Evolutionary conservation across 768 basidiomycete genomes (phyloP), one percentile per base, ranked within the genome.

Genomic region (Calocera viscosa): DNA sequence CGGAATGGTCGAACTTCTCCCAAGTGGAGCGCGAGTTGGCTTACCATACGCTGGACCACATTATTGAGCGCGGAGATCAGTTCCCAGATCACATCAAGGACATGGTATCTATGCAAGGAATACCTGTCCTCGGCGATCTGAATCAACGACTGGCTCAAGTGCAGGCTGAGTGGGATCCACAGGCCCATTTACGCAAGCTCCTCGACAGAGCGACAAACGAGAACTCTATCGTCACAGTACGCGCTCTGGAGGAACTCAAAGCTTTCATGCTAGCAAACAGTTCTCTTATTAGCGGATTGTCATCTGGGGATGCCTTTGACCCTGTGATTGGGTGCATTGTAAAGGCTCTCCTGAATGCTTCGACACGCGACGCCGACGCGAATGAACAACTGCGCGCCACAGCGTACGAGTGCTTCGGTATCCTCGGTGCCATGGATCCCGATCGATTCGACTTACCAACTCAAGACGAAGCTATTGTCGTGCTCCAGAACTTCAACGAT

Each of bases 401-500:
- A 22, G 88, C 92, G 0, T 94, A 88, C 72, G 91, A 96, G 73
- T 96, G 91, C 73, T 85, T 98, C 66, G 93, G 94, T 1, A 83
- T 91, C 24, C 77, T 98, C 14, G 96, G 96, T 5, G 96, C 96
- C 1, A 82, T 94, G 19, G 96, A 99, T 75, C 95, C 95, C 0
- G 95, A 98, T 78, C 83, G 96, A 63, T 89, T 89, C 72, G 88
- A 91, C 69, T 80, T 91, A 22, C 77, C 78, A 1, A 74, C 81
- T 33, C 77, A 76, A 39, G 86, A 88, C 69, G 75, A 82, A 1
- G 81, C 82, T 49, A 87, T 90, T 77, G 82, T 93, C 53, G 81
- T 97, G 63, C 79, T 86, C 68, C 83, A 82, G 72, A 94, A 97
- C 74, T 96, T 93, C 74, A 79, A 78, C 0, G 88, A 94, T 70